phyloP scores from a whole-genome alignment of 108 stramenopile species.

The Schizochytrium sp. region DNA sequence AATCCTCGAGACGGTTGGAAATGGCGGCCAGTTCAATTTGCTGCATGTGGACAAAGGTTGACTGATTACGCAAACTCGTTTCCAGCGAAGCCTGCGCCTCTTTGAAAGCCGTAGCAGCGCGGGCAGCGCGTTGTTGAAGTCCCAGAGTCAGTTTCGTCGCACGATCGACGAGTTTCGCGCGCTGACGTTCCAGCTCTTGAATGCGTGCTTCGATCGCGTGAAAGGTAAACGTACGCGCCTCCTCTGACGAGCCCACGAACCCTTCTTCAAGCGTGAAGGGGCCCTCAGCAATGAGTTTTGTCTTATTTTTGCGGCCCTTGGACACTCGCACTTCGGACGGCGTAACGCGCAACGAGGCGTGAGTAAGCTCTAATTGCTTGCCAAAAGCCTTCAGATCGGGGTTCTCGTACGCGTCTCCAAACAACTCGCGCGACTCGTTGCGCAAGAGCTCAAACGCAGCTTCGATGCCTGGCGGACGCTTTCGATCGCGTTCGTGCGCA shows the following conservation, averaged over 20 bases:
- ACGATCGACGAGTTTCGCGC: neutral
- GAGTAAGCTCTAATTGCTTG: neutral
- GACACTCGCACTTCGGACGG: neutral
- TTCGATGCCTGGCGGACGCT: neutral
- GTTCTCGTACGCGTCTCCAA: neutral
- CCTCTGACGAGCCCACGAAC: neutral
- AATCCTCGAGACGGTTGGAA: neutral
- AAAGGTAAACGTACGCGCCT: neutral
- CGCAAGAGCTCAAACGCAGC: neutral
- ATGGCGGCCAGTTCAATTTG: neutral
- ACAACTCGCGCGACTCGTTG: neutral
- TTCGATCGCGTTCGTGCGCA: neutral
- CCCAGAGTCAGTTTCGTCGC: neutral
- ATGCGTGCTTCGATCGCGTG: neutral
- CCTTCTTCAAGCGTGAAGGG: neutral
- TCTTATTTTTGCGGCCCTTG: neutral
- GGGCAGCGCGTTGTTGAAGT: neutral
- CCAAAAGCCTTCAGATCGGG: neutral
- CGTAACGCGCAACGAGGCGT: neutral
- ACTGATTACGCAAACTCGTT: neutral
- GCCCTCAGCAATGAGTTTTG: neutral
- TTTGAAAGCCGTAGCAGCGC: neutral
- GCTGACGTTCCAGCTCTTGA: neutral
- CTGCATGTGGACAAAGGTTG: neutral
- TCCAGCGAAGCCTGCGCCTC: neutral